Percentiles rank a stretch among this genome's conserved stretches.
These are phyloP conservation scores for Colletotrichum limetticola DNA, from an alignment of 2,329 filamentous ascomycete genomes.

Conservation along the genomic window DNA sequence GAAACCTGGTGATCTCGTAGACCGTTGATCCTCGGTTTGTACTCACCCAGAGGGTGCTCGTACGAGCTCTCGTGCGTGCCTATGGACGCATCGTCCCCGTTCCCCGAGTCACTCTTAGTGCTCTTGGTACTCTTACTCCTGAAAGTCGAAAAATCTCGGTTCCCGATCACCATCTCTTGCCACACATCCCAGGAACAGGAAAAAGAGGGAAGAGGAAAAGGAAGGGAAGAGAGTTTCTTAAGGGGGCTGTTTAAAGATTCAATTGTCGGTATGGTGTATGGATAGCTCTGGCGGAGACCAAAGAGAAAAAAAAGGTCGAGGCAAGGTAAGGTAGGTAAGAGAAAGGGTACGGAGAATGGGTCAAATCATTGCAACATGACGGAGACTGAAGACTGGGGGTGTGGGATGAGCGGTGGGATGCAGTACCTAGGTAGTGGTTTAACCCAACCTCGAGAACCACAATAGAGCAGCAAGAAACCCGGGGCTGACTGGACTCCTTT, in stretches of 20 bases:
- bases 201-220: slow-evolving; percentile 2
- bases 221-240: neutral
- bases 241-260: slow-evolving; percentile 17
- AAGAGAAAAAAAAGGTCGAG: neutral
- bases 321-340: neutral
- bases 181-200: slow-evolving; percentile 32
- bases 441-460: slow-evolving; percentile 3
- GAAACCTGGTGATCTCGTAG: neutral
- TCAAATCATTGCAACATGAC: slow-evolving; percentile 15
- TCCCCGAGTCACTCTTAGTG: slow-evolving; percentile 35
- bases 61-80: slow-evolving; percentile 34
- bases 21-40: neutral
- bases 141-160: slow-evolving; percentile 31
- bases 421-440: neutral
- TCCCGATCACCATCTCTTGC: slow-evolving; percentile 36
- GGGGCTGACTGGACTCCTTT: slow-evolving; percentile 7
- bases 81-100: slow-evolving; percentile 34
- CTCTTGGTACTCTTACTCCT: slow-evolving; percentile 36
- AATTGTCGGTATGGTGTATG: neutral
- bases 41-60: slow-evolving; percentile 34
- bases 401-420: slow-evolving; percentile 26
- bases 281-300: slow-evolving; percentile 28
- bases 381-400: slow-evolving; percentile 20
- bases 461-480: neutral
- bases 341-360: slow-evolving; percentile 7